Conservation (phyloP, 805 yeast genomes). For the Starmerella vitae region DNA sequence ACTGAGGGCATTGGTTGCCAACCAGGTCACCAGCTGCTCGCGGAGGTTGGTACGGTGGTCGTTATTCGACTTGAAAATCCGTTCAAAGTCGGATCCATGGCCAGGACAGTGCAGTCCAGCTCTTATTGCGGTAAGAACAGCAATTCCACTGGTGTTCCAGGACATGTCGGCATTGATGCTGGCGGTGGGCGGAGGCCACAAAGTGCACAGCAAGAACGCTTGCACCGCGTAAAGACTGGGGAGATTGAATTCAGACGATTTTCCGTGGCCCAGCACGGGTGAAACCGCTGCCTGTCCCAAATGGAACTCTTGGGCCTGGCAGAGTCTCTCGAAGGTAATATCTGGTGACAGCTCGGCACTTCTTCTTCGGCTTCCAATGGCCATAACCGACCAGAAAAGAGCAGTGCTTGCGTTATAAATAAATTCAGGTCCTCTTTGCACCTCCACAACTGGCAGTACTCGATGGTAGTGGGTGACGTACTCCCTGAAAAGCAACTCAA, state of each 20-base stretch:
- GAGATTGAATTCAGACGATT: conserved; percentile 44
- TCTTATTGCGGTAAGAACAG: conserved; percentile 81
- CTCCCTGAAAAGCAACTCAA: conserved; percentile 50
- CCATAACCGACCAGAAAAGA: conserved; percentile 84
- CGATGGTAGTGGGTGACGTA: conserved; percentile 71
- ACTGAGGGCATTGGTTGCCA: conserved; percentile 78
- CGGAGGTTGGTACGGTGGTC: conserved; percentile 24
- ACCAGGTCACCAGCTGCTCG: conserved; percentile 86
- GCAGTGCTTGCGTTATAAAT: conserved; percentile 73
- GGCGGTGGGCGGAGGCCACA: conserved; percentile 94
- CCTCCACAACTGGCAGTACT: conserved; percentile 75
- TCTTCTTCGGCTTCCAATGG: conserved; percentile 63
- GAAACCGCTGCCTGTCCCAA: conserved; percentile 79
- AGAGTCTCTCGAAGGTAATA: conserved; percentile 43
- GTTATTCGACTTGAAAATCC: conserved; percentile 33
- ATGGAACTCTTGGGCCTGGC: conserved; percentile 59
- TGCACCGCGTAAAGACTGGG: conserved; percentile 90
- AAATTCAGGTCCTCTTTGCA: conserved; percentile 66
- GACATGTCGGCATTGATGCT: conserved; percentile 90
- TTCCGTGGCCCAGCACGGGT: conserved; percentile 49
- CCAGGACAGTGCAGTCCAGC: conserved; percentile 84
- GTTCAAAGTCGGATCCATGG: conserved; percentile 36
- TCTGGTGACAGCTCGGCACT: conserved; percentile 22
- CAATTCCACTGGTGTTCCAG: conserved; percentile 90
- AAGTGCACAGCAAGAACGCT: conserved; percentile 73